A percentile compares a stretch with the other conserved stretches of the same genome.
These are phyloP conservation scores for Annulohypoxylon maeteangense DNA, from an alignment of 495 filamentous ascomycete genomes.

Conservation along the genomic window DNA sequence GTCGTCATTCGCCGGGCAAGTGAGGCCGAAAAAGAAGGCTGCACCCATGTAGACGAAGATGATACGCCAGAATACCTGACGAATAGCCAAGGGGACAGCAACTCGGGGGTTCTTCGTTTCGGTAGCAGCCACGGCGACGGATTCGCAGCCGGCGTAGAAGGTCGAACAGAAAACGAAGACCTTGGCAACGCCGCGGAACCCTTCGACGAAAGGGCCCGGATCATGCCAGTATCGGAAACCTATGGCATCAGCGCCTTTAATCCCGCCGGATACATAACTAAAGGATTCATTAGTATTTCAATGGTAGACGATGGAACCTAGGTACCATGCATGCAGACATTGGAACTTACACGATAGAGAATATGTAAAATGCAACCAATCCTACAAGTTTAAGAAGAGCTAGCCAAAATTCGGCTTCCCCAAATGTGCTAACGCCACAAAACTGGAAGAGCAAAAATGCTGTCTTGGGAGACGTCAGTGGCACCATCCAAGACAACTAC, in stretches of 20 bases:
- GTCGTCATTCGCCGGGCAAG: constrained; percentile 61
- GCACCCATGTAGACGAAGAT: constrained; percentile 78
- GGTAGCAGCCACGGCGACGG: constrained; percentile 77
- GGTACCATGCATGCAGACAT: no score
- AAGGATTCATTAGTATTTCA: constrained; percentile 39
- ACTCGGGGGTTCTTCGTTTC: constrained; percentile 78
- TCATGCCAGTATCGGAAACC: constrained; percentile 76
- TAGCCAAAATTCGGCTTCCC: constrained; percentile 73
- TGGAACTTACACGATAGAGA: constrained; percentile 67
- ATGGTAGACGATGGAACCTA: constrained; percentile 43
- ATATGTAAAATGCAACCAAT: constrained; percentile 73
- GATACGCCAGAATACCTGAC: constrained; percentile 80
- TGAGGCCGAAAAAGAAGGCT: constrained; percentile 75
- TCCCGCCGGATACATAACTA: constrained; percentile 62
- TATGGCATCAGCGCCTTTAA: constrained; percentile 57
- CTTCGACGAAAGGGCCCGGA: constrained; percentile 73
- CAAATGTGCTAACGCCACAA: constrained; percentile 63
- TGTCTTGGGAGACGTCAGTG: constrained; percentile 47
- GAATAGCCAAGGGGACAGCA: constrained; percentile 76
- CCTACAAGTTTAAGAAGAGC: constrained; percentile 74
- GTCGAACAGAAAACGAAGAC: constrained; percentile 74
- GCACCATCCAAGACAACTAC: neutral
- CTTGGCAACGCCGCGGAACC: constrained; percentile 70
- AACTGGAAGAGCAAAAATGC: constrained; percentile 58
- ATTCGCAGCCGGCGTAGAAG: constrained; percentile 79